Conservation (phyloP, 345 rosid genomes). For the Murraya koenigii region DNA sequence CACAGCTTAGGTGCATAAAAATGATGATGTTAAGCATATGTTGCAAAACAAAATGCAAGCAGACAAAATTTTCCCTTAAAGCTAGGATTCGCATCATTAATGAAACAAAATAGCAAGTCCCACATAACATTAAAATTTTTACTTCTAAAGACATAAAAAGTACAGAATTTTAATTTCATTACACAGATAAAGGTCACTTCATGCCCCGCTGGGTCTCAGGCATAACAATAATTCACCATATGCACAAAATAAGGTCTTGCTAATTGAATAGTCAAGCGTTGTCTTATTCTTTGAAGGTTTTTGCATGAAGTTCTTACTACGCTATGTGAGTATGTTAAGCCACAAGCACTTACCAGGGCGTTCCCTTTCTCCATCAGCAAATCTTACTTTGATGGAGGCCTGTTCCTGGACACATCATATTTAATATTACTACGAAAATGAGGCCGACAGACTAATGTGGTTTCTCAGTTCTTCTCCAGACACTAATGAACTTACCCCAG, state of each 20-base stretch:
- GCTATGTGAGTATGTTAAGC: background rate
- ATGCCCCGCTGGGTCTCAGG: background rate
- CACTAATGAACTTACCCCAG: slow-evolving; percentile 62
- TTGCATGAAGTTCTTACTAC: background rate
- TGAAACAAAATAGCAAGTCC: background rate
- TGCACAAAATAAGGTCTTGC: background rate
- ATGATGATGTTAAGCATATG: background rate
- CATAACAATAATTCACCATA: background rate
- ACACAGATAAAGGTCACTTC: background rate
- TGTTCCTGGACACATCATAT: slow-evolving; percentile 43
- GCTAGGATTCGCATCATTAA: slow-evolving; percentile 8
- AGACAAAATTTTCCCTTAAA: background rate
- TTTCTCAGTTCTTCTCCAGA: background rate
- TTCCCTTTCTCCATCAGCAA: slow-evolving; percentile 74
- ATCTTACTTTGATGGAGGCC: slow-evolving; percentile 61
- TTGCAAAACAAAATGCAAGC: slow-evolving; percentile 1
- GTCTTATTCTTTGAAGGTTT: background rate
- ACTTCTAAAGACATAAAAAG: background rate
- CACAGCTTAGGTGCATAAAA: background rate
- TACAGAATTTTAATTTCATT: background rate
- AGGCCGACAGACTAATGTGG: slow-evolving; percentile 3
- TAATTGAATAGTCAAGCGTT: background rate
- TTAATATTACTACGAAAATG: background rate
- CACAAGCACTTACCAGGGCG: slow-evolving; percentile 41
- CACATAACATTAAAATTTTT: background rate